Evolutionary conservation across 2,329 filamentous ascomycete genomes (phyloP), one percentile per base, ranked within the genome.

Genomic region (Metarhizium guizhouense): DNA sequence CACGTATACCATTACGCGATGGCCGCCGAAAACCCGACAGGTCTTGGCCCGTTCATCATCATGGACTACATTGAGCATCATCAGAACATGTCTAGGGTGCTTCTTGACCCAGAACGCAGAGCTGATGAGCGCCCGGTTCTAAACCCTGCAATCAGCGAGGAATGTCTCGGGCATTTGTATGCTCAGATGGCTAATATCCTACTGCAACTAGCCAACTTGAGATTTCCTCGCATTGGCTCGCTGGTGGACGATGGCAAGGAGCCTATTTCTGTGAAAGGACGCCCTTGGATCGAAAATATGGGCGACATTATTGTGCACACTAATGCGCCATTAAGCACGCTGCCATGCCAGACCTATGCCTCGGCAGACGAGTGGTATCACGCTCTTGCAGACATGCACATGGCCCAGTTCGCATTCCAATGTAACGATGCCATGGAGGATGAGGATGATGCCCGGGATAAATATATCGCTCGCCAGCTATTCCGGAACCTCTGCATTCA

Each of bases 151-250:
- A 65, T 76, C 20, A 55, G 57, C 42, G 61, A 72, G 38, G 56
- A 63, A 4, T 68, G 63, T 36, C 66, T 75, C 0, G 56, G 67
- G 53, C 54, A 59, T 7, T 55, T 74, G 1, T 77, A 76, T 58
- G 53, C 63, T 2, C 66, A 77, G 57, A 66, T 77, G 56, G 74
- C 74, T 13, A 66, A 70, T 32, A 71, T 75, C 42, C 32, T 76
- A 16, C 64, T 77, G 4, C 68, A 76, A 55, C 67, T 78, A 1
- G 70, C 64, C 16, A 61, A 5, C 3, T 60, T 67, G 1, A 66
- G 59, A 1, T 70, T 76, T 30, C 50, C 64, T 32, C 60, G 61
- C 29, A 75, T 77, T 34, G 74, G 74, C 1, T 72, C 68, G 8
- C 60, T 75, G 2, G 52, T 59, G 34, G 56, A 70, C 49, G 53